phyloP scores from a whole-genome alignment of 2,329 filamentous ascomycete species.

The Hymenoscyphus occultus region DNA sequence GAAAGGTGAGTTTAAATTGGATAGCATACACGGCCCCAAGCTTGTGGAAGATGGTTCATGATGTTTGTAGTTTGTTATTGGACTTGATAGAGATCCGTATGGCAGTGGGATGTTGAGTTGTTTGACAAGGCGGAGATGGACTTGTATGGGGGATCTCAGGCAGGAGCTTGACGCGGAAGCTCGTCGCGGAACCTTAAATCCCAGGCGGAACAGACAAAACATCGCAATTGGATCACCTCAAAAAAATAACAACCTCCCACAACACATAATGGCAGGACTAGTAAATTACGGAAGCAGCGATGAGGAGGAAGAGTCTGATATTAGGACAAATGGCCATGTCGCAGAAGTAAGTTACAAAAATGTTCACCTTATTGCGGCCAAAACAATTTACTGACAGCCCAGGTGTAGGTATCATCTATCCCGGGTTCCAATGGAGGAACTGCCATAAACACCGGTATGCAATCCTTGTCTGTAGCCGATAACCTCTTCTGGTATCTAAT shows the following conservation, averaged over 20 bases:
- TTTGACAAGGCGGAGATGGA: constrained; percentile 10
- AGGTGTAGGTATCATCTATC: constrained; percentile 24
- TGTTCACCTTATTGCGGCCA: neutral
- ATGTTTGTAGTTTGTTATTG: constrained; percentile 9
- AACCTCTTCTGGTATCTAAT: constrained; percentile 16
- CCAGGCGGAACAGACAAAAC: constrained; percentile 11
- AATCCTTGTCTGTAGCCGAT: neutral
- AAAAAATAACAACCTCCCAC: neutral
- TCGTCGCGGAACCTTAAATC: constrained; percentile 17
- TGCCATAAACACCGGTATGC: constrained; percentile 24
- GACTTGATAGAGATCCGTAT: neutral
- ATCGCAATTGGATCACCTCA: neutral
- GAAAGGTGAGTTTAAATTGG: neutral
- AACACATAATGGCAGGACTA: constrained; percentile 34
- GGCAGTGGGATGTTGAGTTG: constrained; percentile 8
- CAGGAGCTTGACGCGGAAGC: constrained; percentile 27
- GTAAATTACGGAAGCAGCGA: constrained; percentile 42
- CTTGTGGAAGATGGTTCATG: constrained; percentile 73
- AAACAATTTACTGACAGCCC: constrained; percentile 24
- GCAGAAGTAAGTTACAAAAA: constrained; percentile 23
- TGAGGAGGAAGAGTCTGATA: constrained; percentile 34
- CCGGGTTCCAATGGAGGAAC: constrained; percentile 20
- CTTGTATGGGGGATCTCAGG: constrained; percentile 17
- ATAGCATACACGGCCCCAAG: constrained; percentile 67
- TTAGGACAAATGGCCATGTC: constrained; percentile 18